A percentile compares a stretch with the other conserved stretches of the same genome.
phyloP scores from a whole-genome alignment of 2,329 filamentous ascomycete genomes.

The Colletotrichum incanum region DNA sequence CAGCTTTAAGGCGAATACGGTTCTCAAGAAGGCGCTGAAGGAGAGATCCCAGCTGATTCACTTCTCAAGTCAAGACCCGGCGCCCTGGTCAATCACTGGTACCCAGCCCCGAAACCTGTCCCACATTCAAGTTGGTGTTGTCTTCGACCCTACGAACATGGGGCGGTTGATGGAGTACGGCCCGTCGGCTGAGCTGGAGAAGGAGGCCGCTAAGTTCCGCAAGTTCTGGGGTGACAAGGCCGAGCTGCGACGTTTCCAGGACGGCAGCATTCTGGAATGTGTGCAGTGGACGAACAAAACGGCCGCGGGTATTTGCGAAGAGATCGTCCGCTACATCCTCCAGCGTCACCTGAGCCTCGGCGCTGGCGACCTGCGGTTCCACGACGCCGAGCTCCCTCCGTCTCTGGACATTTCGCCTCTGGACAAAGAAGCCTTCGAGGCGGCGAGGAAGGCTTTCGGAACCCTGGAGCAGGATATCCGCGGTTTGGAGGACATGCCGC shows the following conservation, averaged over 20 bases:
- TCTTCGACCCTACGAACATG: conserved; percentile 81
- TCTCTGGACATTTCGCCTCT: conserved; percentile 63
- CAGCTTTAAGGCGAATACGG: conserved; percentile 72
- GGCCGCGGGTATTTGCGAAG: conserved; percentile 79
- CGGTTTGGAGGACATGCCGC: conserved; percentile 83
- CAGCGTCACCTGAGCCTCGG: conserved; percentile 77
- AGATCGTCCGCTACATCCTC: conserved; percentile 83
- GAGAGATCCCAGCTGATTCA: conserved; percentile 81
- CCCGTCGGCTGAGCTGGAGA: conserved; percentile 87
- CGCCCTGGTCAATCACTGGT: conserved; percentile 63
- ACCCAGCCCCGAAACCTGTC: conserved; percentile 40
- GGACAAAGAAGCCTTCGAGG: conserved; percentile 75
- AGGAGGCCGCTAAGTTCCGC: conserved; percentile 85
- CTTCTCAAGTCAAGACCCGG: conserved; percentile 60
- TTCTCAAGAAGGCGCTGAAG: conserved; percentile 80
- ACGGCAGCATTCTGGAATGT: conserved; percentile 94
- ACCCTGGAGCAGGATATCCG: conserved; percentile 84
- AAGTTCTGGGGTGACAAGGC: conserved; percentile 96
- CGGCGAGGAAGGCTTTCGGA: conserved; percentile 78
- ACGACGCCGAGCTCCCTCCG: conserved; percentile 66
- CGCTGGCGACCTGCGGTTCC: conserved; percentile 67
- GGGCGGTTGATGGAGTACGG: conserved; percentile 88
- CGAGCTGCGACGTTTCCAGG: conserved; percentile 93
- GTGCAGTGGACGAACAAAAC: conserved; percentile 84
- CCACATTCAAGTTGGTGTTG: conserved; percentile 74